Conservation (phyloP, 2,329 filamentous ascomycete genomes). For the Cladorrhinum sp. region DNA sequence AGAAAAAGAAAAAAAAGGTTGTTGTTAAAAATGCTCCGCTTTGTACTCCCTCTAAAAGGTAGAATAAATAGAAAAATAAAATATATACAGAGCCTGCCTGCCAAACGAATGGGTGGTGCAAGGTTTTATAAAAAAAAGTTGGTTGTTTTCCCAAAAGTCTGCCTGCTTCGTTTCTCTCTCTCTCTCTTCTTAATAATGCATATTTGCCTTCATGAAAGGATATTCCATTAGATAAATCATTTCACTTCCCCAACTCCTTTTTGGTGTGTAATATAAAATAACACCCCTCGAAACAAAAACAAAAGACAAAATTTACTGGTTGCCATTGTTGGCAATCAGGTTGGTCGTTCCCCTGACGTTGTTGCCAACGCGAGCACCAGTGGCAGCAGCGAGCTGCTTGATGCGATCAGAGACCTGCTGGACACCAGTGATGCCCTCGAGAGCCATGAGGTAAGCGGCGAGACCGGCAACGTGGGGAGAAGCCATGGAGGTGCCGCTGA, state of each 20-base stretch:
- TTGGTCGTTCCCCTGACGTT: conserved; percentile 47
- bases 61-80: neutral
- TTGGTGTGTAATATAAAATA: neutral
- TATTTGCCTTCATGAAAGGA: too few species aligned
- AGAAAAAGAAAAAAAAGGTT: neutral
- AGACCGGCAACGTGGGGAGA: conserved; percentile 66
- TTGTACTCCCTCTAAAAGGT: neutral
- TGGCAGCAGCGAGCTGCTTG: conserved; percentile 48
- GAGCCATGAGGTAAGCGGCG: conserved; percentile 63
- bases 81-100: conserved; percentile 11
- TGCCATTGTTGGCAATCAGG: conserved; percentile 57
- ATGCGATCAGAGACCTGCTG: conserved; percentile 46
- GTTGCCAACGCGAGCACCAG: conserved; percentile 42
- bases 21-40: neutral
- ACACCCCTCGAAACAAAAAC: neutral
- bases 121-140: neutral
- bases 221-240: too few species aligned
- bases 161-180: neutral
- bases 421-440: conserved; percentile 48
- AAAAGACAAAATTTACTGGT: neutral
- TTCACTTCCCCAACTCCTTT: neutral
- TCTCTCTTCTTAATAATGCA: neutral
- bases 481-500: conserved; percentile 62
- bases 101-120: neutral
- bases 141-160: too few species aligned